These are phyloP conservation scores for Epichloe sibirici DNA, from an alignment of 2,329 filamentous ascomycete species.

Conservation along the genomic window DNA sequence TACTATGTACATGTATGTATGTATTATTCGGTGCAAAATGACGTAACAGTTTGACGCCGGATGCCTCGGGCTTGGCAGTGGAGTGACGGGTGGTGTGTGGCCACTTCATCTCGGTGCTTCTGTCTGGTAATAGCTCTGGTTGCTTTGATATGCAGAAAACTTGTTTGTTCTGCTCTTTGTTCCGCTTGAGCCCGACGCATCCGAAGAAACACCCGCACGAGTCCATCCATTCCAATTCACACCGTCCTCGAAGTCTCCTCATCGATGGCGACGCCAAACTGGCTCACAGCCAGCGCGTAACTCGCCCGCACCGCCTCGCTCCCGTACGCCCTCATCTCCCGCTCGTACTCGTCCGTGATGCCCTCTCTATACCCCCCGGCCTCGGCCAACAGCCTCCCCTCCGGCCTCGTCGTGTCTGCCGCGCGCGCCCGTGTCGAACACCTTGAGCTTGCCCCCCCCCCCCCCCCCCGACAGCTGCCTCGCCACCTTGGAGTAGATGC, in stretches of 20 bases:
- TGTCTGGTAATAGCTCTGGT: no score
- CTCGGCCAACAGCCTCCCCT: conserved; percentile 35
- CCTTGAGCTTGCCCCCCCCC: conserved; percentile 32
- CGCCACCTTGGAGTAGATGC: conserved; percentile 47
- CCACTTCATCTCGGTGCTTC: no score
- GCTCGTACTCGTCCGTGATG: conserved; percentile 44
- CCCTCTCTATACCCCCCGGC: conserved; percentile 41
- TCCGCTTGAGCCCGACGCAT: no score
- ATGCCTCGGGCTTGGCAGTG: no score
- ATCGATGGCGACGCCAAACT: conserved; percentile 35
- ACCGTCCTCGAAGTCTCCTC: conserved; percentile 16
- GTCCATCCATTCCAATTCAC: not conserved
- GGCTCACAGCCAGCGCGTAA: conserved; percentile 31
- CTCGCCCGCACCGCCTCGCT: conserved; percentile 43
- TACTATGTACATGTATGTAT: no score
- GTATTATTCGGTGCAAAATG: no score
- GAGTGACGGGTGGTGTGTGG: no score
- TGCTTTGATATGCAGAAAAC: no score
- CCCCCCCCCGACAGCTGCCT: conserved; percentile 42
- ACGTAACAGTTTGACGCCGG: no score
- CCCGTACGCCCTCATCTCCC: conserved; percentile 48
- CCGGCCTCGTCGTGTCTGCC: conserved; percentile 52
- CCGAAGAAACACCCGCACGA: no score
- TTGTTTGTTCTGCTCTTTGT: no score
- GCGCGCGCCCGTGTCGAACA: conserved; percentile 50